Evolutionary conservation across 1,284 basidiomycete species (phyloP).

Genomic region (Cutaneotrichosporon spelunceum): DNA sequence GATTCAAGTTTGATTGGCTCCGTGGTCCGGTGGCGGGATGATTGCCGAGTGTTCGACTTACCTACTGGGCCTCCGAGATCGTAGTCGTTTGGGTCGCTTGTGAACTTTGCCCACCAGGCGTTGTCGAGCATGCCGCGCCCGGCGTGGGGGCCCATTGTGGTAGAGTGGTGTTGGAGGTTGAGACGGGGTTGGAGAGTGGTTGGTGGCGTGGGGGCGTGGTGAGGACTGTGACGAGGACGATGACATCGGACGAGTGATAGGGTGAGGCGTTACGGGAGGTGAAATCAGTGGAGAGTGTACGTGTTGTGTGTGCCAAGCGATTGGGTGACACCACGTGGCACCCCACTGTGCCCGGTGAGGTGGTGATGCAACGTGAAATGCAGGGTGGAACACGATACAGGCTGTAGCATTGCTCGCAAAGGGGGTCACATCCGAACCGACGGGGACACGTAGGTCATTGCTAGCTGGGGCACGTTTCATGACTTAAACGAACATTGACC

Average conservation of each 20-base stretch:
- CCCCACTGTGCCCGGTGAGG: too few species aligned
- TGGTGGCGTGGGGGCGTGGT: neutral
- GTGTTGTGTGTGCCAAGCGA: too few species aligned
- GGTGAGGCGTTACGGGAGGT: too few species aligned
- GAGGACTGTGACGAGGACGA: neutral
- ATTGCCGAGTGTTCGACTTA: constrained; percentile 19
- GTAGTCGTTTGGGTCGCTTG: constrained; percentile 35
- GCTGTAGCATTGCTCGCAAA: too few species aligned
- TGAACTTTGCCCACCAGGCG: constrained; percentile 34
- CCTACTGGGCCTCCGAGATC: constrained; percentile 39
- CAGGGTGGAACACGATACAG: too few species aligned
- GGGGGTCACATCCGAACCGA: too few species aligned
- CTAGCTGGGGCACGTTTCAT: too few species aligned
- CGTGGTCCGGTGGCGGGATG: too few species aligned
- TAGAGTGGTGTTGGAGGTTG: neutral
- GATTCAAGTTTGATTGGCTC: neutral
- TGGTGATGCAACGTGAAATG: too few species aligned
- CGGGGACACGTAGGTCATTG: too few species aligned
- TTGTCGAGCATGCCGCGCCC: constrained; percentile 36
- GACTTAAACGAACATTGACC: too few species aligned
- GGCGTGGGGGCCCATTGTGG: constrained; percentile 2
- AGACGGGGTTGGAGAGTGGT: neutral
- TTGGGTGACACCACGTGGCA: neutral
- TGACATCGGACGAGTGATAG: neutral
- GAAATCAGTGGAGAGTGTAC: too few species aligned